Evolutionary conservation across 169 alveolate genomes (phyloP).

Genomic region (Cryptosporidium felis): DNA sequence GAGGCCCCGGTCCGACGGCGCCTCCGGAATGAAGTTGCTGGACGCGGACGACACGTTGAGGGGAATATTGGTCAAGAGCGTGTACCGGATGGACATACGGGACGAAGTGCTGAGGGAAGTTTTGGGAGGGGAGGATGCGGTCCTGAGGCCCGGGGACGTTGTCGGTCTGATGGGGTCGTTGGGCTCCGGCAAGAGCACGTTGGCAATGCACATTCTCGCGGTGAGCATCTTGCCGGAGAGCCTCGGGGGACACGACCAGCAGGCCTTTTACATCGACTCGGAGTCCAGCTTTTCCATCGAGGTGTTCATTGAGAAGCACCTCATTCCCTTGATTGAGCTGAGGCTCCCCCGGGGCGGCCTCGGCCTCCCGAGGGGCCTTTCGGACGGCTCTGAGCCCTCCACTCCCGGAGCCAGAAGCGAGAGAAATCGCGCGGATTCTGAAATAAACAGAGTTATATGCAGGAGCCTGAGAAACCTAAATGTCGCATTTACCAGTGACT

Average conservation of each 20-base stretch:
- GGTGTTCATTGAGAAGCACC: constrained; percentile 29
- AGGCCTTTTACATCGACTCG: constrained; percentile 22
- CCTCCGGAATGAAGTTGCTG: neutral
- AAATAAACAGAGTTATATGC: neutral
- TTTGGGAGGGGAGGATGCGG: constrained; percentile 3
- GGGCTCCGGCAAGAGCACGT: constrained; percentile 31
- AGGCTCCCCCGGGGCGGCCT: too few relatives aligned
- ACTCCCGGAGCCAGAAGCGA: too few relatives aligned
- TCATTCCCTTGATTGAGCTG: constrained; percentile 35
- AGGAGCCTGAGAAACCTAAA: constrained; percentile 7
- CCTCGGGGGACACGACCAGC: constrained; percentile 12
- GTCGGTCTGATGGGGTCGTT: constrained; percentile 21
- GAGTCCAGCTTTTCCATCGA: constrained; percentile 26
- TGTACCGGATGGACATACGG: constrained; percentile 13
- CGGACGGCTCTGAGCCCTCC: too few relatives aligned
- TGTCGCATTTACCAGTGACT: neutral
- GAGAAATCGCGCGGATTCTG: too few relatives aligned
- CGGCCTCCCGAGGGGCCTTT: too few relatives aligned
- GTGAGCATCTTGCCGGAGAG: constrained; percentile 23
- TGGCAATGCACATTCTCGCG: constrained; percentile 7
- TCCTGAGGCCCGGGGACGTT: constrained; percentile 36
- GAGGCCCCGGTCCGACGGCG: too few relatives aligned
- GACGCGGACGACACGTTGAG: constrained; percentile 37
- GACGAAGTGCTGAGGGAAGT: constrained; percentile 28
- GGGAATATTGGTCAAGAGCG: neutral